Evolutionary conservation across 441 rosid species (phyloP).

Genomic region (Lepidium campestre): DNA sequence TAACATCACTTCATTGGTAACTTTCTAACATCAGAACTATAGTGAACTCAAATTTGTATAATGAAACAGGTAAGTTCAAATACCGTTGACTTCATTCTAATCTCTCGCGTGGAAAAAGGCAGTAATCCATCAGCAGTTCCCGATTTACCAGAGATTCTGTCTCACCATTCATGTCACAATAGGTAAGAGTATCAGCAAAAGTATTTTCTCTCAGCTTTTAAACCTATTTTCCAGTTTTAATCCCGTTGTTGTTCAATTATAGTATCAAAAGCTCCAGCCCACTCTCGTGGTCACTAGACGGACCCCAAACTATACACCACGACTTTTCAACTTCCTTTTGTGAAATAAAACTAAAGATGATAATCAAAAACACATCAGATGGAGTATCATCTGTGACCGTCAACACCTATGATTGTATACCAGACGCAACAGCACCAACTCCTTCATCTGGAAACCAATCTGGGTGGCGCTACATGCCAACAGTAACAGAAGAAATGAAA

Average conservation of each 20-base stretch:
- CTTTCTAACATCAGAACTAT: conserved; percentile 5
- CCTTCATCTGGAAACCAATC: conserved; percentile 42
- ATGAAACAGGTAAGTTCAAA: conserved; percentile 49
- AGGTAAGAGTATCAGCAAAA: conserved; percentile 37
- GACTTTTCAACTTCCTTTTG: conserved; percentile 60
- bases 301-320: conserved; percentile 55
- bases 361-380: conserved; percentile 66
- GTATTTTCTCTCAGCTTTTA: background rate
- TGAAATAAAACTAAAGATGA: conserved; percentile 66
- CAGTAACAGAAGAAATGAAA: conserved; percentile 43
- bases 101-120: conserved; percentile 41
- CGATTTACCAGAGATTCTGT: conserved; percentile 41
- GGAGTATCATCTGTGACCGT: conserved; percentile 43
- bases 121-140: conserved; percentile 36
- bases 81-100: conserved; percentile 70
- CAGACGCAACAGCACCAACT: conserved; percentile 16
- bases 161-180: conserved; percentile 81
- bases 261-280: conserved; percentile 53
- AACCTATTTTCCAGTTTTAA: background rate
- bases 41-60: background rate
- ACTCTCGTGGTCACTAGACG: conserved; percentile 71
- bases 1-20: background rate
- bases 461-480: conserved; percentile 64
- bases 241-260: conserved; percentile 15
- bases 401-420: conserved; percentile 42